Evolutionary conservation across 495 filamentous ascomycete genomes (phyloP).

Genomic region (Filosporella fistucella): DNA sequence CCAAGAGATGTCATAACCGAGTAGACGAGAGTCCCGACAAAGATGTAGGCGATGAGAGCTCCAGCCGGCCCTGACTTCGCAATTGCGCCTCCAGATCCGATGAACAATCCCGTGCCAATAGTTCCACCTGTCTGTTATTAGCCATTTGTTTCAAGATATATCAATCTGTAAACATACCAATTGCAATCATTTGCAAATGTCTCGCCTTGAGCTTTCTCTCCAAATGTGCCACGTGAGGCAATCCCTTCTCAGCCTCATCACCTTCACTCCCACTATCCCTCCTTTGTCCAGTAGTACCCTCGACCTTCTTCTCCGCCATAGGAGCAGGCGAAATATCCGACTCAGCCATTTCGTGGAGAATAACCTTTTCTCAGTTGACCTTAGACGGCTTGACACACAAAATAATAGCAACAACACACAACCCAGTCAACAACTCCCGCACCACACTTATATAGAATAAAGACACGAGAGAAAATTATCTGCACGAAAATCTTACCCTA

Average conservation of each 20-base stretch:
- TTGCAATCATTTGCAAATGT: slow-evolving; percentile 79
- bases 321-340: not conserved
- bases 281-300: no score
- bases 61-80: slow-evolving; percentile 59
- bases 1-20: slow-evolving; percentile 54
- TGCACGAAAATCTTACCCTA: no score
- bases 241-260: slow-evolving; percentile 18
- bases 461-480: no score
- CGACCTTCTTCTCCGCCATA: not conserved
- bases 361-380: no score
- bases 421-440: no score
- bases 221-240: slow-evolving; percentile 1
- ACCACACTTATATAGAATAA: no score
- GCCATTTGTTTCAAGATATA: not conserved
- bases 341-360: no score
- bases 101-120: slow-evolving; percentile 62
- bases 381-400: no score
- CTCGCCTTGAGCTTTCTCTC: slow-evolving; percentile 58
- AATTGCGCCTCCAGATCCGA: slow-evolving; percentile 62
- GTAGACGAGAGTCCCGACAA: slow-evolving; percentile 61
- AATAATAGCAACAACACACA: no score
- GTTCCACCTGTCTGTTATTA: slow-evolving; percentile 33
- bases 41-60: slow-evolving; percentile 62
- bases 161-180: slow-evolving; percentile 62
- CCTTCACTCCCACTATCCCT: not conserved